phyloP scores from a whole-genome alignment of 116 monocot genomes.

The Posidonia oceanica region DNA sequence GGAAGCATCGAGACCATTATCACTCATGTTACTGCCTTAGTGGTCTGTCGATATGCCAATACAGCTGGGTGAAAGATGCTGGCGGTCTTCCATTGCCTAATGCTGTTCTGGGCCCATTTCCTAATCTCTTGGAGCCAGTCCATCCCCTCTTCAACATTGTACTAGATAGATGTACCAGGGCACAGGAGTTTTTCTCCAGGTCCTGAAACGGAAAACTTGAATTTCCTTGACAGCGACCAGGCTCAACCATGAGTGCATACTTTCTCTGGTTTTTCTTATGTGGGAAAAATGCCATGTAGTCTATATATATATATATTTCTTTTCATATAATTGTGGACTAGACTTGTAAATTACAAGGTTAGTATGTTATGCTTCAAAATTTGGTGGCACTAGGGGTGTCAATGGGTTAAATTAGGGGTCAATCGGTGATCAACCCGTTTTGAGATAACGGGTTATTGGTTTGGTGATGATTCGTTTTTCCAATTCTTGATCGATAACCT shows the following conservation, averaged over 20 bases:
- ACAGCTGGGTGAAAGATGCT: constrained; percentile 45
- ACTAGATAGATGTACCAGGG: constrained; percentile 42
- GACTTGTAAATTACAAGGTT: neutral
- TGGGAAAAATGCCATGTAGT: neutral
- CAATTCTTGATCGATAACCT: too few relatives aligned
- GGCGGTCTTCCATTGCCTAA: constrained; percentile 26
- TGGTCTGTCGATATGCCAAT: constrained; percentile 71
- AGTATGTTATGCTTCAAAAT: too few relatives aligned
- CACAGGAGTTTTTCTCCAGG: constrained; percentile 50
- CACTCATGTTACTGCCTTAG: constrained; percentile 98
- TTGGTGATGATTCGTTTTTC: too few relatives aligned
- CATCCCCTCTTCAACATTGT: constrained; percentile 48
- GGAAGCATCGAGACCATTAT: constrained; percentile 64
- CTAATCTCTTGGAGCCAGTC: constrained; percentile 65
- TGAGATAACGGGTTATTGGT: too few relatives aligned
- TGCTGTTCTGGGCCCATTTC: constrained; percentile 60
- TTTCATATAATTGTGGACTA: neutral
- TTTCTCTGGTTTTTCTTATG: neutral
- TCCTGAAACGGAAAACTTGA: constrained; percentile 3
- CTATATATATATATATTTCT: neutral
- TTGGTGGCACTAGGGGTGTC: too few relatives aligned
- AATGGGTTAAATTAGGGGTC: too few relatives aligned
- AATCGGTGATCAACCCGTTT: too few relatives aligned
- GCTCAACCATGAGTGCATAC: too few relatives aligned
- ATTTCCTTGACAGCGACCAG: too few relatives aligned